These are phyloP conservation scores for Pezicula radicicola DNA, from an alignment of 2,329 filamentous ascomycete genomes.

Conservation along the genomic window DNA sequence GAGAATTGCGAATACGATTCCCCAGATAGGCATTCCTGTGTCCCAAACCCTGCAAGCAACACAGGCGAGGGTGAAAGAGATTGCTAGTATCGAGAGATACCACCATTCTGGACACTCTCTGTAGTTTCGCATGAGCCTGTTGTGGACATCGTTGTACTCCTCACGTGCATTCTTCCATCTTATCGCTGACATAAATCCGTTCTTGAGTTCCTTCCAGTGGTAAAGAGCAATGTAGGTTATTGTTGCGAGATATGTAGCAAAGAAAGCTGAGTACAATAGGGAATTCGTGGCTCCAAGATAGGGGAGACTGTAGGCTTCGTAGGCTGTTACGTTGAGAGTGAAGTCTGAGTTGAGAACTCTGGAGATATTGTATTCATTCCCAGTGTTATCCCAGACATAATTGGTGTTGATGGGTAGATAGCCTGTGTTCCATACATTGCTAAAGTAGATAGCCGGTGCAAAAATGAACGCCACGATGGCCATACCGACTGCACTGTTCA, in stretches of 20 bases:
- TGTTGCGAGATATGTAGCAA: not conserved
- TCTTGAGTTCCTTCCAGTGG: slow-evolving; percentile 50
- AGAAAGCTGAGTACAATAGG: not conserved
- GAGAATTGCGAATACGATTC: not conserved
- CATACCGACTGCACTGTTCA: slow-evolving; percentile 17
- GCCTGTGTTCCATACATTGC: slow-evolving; percentile 33
- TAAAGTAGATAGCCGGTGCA: slow-evolving; percentile 18
- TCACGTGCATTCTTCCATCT: slow-evolving; percentile 1
- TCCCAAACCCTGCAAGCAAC: not conserved
- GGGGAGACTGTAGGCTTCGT: not conserved
- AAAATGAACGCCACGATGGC: slow-evolving; percentile 9
- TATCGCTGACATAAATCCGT: slow-evolving; percentile 44
- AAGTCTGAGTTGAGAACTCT: slow-evolving; percentile 22
- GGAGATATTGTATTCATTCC: slow-evolving; percentile 22
- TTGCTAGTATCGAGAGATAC: slow-evolving; percentile 34
- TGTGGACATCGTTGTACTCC: slow-evolving; percentile 45
- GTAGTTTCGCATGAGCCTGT: slow-evolving; percentile 51
- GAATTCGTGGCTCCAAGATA: not conserved
- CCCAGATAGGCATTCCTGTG: slow-evolving; percentile 2
- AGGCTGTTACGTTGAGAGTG: slow-evolving; percentile 19
- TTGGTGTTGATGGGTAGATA: slow-evolving; percentile 55
- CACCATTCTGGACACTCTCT: slow-evolving; percentile 53
- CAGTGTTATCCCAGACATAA: slow-evolving; percentile 24
- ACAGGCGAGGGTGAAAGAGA: not conserved
- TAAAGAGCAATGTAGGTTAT: slow-evolving; percentile 39